Evolutionary conservation across 208 protist species (phyloP).

Genomic region (Herpetomonas samuelpessoai): DNA sequence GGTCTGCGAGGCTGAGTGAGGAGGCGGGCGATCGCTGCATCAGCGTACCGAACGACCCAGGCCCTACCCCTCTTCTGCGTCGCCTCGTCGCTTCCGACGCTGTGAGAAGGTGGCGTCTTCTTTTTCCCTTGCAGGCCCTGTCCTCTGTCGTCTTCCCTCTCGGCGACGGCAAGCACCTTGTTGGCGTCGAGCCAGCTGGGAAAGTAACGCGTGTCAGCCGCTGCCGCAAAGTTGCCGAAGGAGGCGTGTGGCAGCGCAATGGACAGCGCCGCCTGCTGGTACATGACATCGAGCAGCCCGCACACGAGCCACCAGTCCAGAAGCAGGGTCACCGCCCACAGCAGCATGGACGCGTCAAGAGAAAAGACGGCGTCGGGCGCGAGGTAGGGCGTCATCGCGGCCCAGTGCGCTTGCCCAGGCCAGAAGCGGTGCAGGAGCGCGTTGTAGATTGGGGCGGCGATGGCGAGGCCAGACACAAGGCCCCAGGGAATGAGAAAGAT

Average conservation of each 20-base stretch:
- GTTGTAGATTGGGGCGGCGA: conserved; percentile 39
- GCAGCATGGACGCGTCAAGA: conserved; percentile 9
- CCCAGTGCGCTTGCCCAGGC: conserved; percentile 24
- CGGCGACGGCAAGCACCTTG: not conserved
- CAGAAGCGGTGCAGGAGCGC: conserved; percentile 22
- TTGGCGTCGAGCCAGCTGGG: conserved; percentile 9
- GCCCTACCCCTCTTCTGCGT: too few species aligned
- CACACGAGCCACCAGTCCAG: conserved; percentile 38
- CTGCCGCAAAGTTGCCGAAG: conserved; percentile 29
- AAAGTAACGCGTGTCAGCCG: conserved; percentile 10
- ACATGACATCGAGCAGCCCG: conserved; percentile 39
- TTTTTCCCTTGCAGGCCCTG: too few species aligned
- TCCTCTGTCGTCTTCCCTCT: not conserved
- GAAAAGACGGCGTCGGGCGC: conserved; percentile 8
- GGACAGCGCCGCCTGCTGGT: conserved; percentile 38
- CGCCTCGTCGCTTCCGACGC: too few species aligned
- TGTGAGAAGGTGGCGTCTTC: too few species aligned
- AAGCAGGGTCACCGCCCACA: conserved; percentile 15
- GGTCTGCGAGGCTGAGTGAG: too few species aligned
- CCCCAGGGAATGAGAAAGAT: conserved; percentile 28
- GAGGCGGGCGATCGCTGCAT: too few species aligned
- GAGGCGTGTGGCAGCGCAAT: conserved; percentile 36
- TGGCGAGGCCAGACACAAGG: conserved; percentile 25
- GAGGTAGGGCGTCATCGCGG: conserved; percentile 17
- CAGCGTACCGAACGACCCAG: too few species aligned